Evolutionary conservation across 2,329 filamentous ascomycete species (phyloP), one percentile per base, ranked within the genome.

Genomic region (Teratosphaeria zuluensis): DNA sequence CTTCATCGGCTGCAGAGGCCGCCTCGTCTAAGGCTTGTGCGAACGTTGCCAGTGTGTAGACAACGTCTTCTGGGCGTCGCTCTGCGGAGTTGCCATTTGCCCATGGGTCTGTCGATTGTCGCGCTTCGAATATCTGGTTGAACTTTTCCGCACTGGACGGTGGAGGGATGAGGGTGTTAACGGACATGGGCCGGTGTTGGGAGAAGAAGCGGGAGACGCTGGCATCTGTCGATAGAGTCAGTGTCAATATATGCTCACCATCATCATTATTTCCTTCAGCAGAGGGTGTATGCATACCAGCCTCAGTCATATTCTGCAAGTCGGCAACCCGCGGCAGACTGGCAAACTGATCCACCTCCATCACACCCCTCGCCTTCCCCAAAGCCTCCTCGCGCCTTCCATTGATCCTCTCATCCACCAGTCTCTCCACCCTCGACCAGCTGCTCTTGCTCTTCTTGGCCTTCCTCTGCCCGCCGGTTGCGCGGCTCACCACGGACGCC

Each of bases 141-240:
- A 97, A 96, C 55, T 86, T 81, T 70, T 89, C 87, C 62, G 87
- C 80, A 56, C 83, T 85, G 53, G 91, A 82, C 21, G 81, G 78
- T 66, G 83, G 85, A 58, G 88, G 94, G 70, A 96, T 86, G 65
- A 87, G 86, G 67, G 87, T 86, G 55, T 87, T 91, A 64, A 96
- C 84, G 58, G 90, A 95, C 69, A 99, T 92, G 53, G 94, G 94
- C 62, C 94, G 86, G 76, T 99, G 90, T 65, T 95, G 87, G 63
- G 92, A 95, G 79, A 97, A 97, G 81, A 99, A 97, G 61, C 88
- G 88, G 7, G 92, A 94, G 53, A 96, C 80, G 63, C 88, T 87
- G 61, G 97, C 82, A 70, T 95, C 94, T 97, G 70, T 94, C 92
- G 96, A 21, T 5, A 6, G 4, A 60, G 30, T 51, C 28, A 54